Conservation (phyloP, 2,329 filamentous ascomycete species). For the Xylariaceae sp. region DNA sequence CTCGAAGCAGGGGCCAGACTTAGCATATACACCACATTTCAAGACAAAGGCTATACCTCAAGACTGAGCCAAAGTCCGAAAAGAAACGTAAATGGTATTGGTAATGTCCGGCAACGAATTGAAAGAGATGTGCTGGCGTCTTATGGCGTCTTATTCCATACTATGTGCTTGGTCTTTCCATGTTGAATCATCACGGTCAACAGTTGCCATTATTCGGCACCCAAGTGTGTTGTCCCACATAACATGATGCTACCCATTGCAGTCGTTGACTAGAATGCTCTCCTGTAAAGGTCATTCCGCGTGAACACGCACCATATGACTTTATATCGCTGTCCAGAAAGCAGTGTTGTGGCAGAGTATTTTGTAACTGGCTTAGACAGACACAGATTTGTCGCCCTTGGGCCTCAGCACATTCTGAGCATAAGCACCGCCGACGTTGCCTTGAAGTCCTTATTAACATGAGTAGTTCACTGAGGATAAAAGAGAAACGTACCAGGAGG, state of each 20-base stretch:
- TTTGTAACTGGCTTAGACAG: slow-evolving; percentile 25
- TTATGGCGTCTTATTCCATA: slow-evolving; percentile 15
- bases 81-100: slow-evolving; percentile 26
- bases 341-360: slow-evolving; percentile 11
- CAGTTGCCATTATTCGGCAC: slow-evolving; percentile 22
- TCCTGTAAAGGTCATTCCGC: slow-evolving; percentile 8
- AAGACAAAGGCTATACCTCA: slow-evolving; percentile 18
- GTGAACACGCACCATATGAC: slow-evolving; percentile 28
- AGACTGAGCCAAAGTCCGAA: slow-evolving; percentile 18
- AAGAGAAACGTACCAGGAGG: slow-evolving; percentile 66
- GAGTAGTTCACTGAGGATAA: neutral
- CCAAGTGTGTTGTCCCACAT: slow-evolving; percentile 11
- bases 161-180: slow-evolving; percentile 21
- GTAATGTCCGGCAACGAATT: slow-evolving; percentile 34
- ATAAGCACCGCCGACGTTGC: slow-evolving; percentile 60
- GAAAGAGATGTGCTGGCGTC: slow-evolving; percentile 30
- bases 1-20: slow-evolving; percentile 32
- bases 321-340: slow-evolving; percentile 16
- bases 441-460: slow-evolving; percentile 38
- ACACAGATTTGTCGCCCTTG: slow-evolving; percentile 42
- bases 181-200: slow-evolving; percentile 31
- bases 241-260: slow-evolving; percentile 15
- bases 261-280: slow-evolving; percentile 15
- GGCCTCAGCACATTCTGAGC: slow-evolving; percentile 56
- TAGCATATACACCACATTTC: slow-evolving; percentile 21